These are phyloP conservation scores for Coemansia sp. DNA, from an alignment of 192 early-diverging fungal species.

Conservation along the genomic window DNA sequence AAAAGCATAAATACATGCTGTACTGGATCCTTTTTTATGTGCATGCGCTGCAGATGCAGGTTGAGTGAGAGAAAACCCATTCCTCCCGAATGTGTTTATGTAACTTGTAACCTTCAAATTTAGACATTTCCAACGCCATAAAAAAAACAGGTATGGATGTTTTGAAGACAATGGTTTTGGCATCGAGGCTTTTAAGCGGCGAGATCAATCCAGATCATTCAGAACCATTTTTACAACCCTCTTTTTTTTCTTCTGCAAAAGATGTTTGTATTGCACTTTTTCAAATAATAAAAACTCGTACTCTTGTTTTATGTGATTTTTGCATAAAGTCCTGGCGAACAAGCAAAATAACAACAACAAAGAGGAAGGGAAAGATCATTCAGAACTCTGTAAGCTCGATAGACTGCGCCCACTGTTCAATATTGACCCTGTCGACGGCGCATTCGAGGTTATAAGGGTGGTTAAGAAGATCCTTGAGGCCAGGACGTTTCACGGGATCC, in stretches of 20 bases:
- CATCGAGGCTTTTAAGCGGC: too few relatives aligned
- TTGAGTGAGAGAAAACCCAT: too few relatives aligned
- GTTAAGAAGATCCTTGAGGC: constrained; percentile 66
- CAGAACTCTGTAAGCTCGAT: constrained; percentile 34
- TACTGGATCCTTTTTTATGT: neutral
- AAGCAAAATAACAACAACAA: constrained; percentile 1
- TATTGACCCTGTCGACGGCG: constrained; percentile 62
- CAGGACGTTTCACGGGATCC: constrained; percentile 61
- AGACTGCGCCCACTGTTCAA: constrained; percentile 63
- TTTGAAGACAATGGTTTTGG: too few relatives aligned
- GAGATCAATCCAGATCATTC: too few relatives aligned
- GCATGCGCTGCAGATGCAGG: neutral
- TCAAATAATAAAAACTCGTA: too few relatives aligned
- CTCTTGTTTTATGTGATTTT: too few relatives aligned
- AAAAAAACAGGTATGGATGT: too few relatives aligned
- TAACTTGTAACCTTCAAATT: too few relatives aligned
- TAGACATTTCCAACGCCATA: too few relatives aligned
- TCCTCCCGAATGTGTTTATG: neutral
- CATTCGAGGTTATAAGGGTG: constrained; percentile 61
- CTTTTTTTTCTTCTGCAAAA: too few relatives aligned
- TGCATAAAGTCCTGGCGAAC: neutral
- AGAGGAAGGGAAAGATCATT: neutral
- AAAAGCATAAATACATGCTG: neutral
- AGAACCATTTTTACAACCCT: too few relatives aligned
- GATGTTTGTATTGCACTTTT: too few relatives aligned